Conservation (phyloP, 2,329 filamentous ascomycete species). For the Lachnellula cervina region DNA sequence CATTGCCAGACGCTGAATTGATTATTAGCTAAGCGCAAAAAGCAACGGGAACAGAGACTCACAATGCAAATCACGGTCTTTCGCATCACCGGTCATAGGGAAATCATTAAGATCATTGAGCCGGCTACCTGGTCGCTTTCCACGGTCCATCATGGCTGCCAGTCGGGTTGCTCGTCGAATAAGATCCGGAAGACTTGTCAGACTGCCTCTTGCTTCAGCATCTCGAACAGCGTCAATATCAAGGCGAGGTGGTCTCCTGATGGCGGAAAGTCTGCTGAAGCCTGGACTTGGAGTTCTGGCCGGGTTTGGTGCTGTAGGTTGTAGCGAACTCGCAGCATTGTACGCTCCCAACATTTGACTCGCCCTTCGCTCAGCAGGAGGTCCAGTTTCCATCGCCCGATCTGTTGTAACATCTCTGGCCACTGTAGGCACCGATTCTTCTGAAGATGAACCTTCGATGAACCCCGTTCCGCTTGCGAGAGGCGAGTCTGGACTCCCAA, state of each 20-base stretch:
- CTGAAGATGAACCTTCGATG: constrained; percentile 25
- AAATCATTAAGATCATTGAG: constrained; percentile 51
- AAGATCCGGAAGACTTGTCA: constrained; percentile 87
- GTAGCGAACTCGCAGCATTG: constrained; percentile 37
- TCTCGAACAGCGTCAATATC: constrained; percentile 78
- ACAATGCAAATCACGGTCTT: constrained; percentile 25
- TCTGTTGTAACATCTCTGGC: constrained; percentile 16
- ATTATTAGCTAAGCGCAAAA: constrained; percentile 5
- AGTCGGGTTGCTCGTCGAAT: constrained; percentile 83
- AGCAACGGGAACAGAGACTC: constrained; percentile 6
- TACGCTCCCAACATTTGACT: constrained; percentile 48
- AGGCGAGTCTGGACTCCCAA: constrained; percentile 21
- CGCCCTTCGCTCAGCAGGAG: constrained; percentile 33
- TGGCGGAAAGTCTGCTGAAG: constrained; percentile 47
- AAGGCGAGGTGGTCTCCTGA: constrained; percentile 65
- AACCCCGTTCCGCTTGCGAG: constrained; percentile 27
- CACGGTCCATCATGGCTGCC: constrained; percentile 82
- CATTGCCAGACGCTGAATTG: constrained; percentile 9
- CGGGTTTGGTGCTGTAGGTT: constrained; percentile 8
- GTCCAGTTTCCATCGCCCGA: constrained; percentile 1
- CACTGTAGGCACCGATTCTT: constrained; percentile 20
- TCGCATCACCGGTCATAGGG: constrained; percentile 31
- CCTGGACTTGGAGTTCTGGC: constrained; percentile 19
- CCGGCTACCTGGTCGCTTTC: constrained; percentile 58
- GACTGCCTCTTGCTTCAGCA: constrained; percentile 78